Evolutionary conservation across 352 stramenopile genomes (phyloP).

Genomic region (Globisporangium canariense): DNA sequence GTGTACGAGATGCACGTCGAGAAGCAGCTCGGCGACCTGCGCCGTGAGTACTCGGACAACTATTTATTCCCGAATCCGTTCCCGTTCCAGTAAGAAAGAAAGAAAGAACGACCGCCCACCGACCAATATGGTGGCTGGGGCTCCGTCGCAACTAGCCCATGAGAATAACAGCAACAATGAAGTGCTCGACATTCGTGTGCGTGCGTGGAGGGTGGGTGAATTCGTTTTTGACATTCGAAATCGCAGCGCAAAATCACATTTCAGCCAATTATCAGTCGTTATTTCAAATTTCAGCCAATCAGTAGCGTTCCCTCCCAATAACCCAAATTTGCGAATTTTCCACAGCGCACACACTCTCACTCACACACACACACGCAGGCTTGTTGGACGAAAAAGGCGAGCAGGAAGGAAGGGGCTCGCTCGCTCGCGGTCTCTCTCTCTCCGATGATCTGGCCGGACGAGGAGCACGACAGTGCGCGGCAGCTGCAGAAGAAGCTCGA

Average conservation of each 20-base stretch:
- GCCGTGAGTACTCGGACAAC: slow-evolving; percentile 60
- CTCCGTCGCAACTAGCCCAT: no score
- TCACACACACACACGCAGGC: not conserved
- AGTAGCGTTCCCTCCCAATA: slow-evolving; percentile 34
- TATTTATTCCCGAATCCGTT: slow-evolving; percentile 52
- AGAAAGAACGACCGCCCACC: not conserved
- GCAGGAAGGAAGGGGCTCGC: not conserved
- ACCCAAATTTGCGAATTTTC: slow-evolving; percentile 4
- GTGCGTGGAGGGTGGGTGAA: no score
- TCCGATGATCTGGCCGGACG: slow-evolving; percentile 54
- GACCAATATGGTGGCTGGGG: no score
- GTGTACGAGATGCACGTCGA: slow-evolving; percentile 54
- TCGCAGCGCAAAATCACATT: not conserved
- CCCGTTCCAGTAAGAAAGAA: slow-evolving; percentile 9
- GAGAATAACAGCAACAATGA: no score
- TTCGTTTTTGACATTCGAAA: not conserved
- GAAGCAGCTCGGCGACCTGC: slow-evolving; percentile 44
- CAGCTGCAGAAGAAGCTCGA: slow-evolving; percentile 55
- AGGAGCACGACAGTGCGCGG: slow-evolving; percentile 28
- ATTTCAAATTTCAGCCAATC: slow-evolving; percentile 27
- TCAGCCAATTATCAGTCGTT: not conserved
- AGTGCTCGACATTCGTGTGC: no score
- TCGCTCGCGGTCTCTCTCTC: not conserved
- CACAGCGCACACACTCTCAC: slow-evolving; percentile 9
- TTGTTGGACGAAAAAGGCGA: not conserved